Conservation (phyloP, 2,329 filamentous ascomycete genomes). For the Aurifilum marmelostoma region DNA sequence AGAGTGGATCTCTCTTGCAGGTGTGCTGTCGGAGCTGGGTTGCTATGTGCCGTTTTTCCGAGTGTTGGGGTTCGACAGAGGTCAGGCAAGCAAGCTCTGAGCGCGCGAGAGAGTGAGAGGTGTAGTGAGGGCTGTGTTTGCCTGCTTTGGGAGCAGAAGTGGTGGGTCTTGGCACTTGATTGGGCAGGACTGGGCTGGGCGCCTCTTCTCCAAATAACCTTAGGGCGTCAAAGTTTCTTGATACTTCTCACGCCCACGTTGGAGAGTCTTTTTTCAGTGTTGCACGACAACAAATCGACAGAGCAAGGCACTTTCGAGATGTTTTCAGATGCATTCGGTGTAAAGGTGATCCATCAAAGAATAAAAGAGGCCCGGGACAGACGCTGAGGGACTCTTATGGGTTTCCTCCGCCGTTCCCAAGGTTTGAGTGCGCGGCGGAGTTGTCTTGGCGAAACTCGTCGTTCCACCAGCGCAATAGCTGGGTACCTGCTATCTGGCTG, state of each 20-base stretch:
- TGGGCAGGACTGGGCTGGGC: neutral
- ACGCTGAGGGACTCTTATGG: constrained; percentile 18
- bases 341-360: constrained; percentile 4
- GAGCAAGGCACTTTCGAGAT: neutral
- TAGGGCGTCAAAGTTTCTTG: constrained; percentile 1
- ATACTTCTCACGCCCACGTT: neutral
- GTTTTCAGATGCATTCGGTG: neutral
- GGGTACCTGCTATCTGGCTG: neutral
- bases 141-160: neutral
- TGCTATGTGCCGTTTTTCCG: constrained; percentile 19
- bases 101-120: neutral
- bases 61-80: neutral
- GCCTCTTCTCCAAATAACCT: neutral
- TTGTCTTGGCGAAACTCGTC: constrained; percentile 18
- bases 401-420: constrained; percentile 13
- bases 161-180: constrained; percentile 19
- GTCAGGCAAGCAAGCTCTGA: neutral
- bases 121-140: neutral
- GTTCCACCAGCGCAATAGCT: neutral
- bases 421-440: constrained; percentile 20
- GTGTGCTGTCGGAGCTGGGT: neutral
- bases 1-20: constrained; percentile 5
- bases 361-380: constrained; percentile 10
- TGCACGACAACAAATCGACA: neutral
- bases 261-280: neutral